Conservation (phyloP, 192 early-diverging fungal species). For the Backusella parvicylindrica region DNA sequence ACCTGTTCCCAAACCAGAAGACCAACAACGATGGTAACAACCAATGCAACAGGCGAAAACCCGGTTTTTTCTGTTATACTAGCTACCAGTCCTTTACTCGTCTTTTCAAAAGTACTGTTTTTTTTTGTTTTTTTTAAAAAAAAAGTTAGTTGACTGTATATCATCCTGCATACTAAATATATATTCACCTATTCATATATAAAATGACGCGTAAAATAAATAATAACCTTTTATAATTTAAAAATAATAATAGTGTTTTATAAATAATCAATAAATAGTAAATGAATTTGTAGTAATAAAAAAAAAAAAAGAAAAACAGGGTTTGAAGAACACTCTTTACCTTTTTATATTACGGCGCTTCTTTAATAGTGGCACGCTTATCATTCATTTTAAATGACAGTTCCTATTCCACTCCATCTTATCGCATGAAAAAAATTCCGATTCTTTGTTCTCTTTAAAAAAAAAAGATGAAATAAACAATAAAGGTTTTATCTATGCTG, state of each 20-base stretch:
- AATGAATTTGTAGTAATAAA: not conserved
- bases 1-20: conserved; percentile 37
- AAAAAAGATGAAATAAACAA: not conserved
- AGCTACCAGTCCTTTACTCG: not conserved
- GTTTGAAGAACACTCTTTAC: not conserved
- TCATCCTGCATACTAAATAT: not conserved
- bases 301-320: not conserved
- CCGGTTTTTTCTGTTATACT: not conserved
- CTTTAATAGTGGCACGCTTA: not conserved
- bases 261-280: not conserved
- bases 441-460: not conserved
- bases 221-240: not conserved
- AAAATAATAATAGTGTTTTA: not conserved
- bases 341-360: not conserved
- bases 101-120: not conserved
- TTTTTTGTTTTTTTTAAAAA: too few species aligned
- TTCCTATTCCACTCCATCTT: not conserved
- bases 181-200: not conserved
- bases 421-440: not conserved
- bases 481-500: not conserved
- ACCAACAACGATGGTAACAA: conserved; percentile 22
- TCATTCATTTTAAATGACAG: not conserved
- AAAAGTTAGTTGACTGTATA: not conserved
- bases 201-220: not conserved
- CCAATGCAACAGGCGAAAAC: conserved; percentile 19